phyloP scores from a whole-genome alignment of 441 rosid genomes.

The Hura crepitans region DNA sequence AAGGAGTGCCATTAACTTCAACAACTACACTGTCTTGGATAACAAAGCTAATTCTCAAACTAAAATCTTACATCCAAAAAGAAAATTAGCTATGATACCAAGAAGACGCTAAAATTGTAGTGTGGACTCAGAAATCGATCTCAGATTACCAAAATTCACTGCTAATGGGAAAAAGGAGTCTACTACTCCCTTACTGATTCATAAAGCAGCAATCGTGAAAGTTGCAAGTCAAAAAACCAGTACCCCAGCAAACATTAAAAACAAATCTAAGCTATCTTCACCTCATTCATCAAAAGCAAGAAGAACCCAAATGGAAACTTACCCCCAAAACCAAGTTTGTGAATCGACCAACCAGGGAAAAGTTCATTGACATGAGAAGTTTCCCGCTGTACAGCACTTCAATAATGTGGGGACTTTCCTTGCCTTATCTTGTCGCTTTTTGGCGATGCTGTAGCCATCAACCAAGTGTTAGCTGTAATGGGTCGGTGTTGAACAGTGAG shows the following conservation, averaged over 20 bases:
- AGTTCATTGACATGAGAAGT: conserved; percentile 14
- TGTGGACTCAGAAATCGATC: conserved; percentile 1
- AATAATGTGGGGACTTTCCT: conserved; percentile 4
- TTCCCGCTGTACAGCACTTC: conserved; percentile 1
- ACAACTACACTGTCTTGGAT: background rate
- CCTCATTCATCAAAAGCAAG: conserved; percentile 17
- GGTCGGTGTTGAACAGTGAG: conserved; percentile 19
- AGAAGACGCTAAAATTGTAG: background rate
- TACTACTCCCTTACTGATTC: background rate
- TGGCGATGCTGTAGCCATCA: conserved; percentile 13
- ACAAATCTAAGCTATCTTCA: conserved; percentile 18
- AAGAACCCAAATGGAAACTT: conserved; percentile 25
- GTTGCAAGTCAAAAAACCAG: background rate
- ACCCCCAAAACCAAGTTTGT: conserved; percentile 12
- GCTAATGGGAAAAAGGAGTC: background rate
- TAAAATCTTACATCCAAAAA: background rate
- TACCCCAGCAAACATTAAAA: background rate
- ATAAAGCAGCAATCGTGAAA: background rate
- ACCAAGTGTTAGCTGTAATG: conserved; percentile 13
- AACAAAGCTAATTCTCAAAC: background rate
- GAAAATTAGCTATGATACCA: background rate
- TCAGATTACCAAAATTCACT: conserved; percentile 1
- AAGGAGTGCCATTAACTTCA: conserved; percentile 4
- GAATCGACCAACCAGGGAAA: conserved; percentile 9
- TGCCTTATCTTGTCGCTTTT: conserved; percentile 10